Evolutionary conservation across 805 yeast genomes (phyloP), one percentile per base, ranked within the genome.

Genomic region (Lachancea waltii): DNA sequence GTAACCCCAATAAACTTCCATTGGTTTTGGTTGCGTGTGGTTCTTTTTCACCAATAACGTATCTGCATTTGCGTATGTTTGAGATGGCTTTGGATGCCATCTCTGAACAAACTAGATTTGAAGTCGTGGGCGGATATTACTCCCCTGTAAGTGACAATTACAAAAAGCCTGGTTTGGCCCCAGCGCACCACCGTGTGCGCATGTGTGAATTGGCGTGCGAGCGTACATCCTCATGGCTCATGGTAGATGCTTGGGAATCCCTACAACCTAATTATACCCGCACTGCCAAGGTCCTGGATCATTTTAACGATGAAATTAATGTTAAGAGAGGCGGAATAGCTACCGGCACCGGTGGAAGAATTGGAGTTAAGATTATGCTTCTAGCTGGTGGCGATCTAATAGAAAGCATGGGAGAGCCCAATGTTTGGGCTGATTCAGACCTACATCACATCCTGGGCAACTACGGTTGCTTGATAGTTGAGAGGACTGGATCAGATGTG

Each of bases 171-270:
- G 98, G 98, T 0, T 68, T 92, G 38, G 97, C 98, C 1, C 78
- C 85, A 0, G 71, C 97, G 0, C 72, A 70, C 45, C 96, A 92
- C 60, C 75, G 98, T 41, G 98, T 92, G 8, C 72, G 97, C 37
- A 92, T 92, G 98, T 87, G 98, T 63, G 98, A 92, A 60, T 70
- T 92, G 55, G 97, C 97, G 0, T 89, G 98, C 62, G 98, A 92
- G 58, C 72, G 98, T 53, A 92, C 98, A 0, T 79, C 92, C 3
- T 79, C 90, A 19, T 92, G 98, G 98, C 70, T 92, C 27, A 92
- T 92, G 98, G 98, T 92, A 20, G 98, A 92, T 60, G 97, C 97
- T 1, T 92, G 98, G 98, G 98, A 92, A 65, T 81, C 94, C 3
- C 68, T 92, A 43, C 98, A 92, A 62, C 84, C 85, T 1, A 72